phyloP scores from a whole-genome alignment of 345 rosid species.

The Syzygium aqueum region DNA sequence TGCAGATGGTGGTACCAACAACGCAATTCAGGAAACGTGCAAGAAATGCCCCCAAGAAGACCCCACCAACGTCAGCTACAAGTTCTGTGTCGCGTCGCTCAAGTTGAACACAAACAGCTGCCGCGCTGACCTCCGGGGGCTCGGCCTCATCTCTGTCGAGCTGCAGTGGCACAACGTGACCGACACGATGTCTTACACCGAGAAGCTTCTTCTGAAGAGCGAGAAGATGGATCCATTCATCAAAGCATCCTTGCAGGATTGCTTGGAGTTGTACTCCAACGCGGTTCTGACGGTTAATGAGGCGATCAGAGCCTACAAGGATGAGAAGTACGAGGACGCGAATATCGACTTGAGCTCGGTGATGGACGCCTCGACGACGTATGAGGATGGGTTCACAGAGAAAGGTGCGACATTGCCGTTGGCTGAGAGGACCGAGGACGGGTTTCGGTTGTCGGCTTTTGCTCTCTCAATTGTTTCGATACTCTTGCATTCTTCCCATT shows the following conservation, averaged over 20 bases:
- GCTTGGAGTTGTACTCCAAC: conserved; percentile 45
- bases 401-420: conserved; percentile 29
- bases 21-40: conserved; percentile 21
- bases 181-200: conserved; percentile 12
- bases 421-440: conserved; percentile 22
- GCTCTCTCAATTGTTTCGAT: conserved; percentile 32
- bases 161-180: conserved; percentile 27
- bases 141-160: conserved; percentile 39
- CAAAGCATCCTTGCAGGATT: conserved; percentile 27
- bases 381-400: conserved; percentile 57
- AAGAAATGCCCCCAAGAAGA: conserved; percentile 28
- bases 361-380: conserved; percentile 38
- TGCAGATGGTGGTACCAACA: not conserved
- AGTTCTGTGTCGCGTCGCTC: conserved; percentile 40
- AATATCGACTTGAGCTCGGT: conserved; percentile 32
- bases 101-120: conserved; percentile 25
- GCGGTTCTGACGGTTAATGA: conserved; percentile 21
- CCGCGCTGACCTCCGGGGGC: conserved; percentile 16
- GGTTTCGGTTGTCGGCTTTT: conserved; percentile 33
- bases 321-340: conserved; percentile 15
- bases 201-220: conserved; percentile 16
- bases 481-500: not conserved
- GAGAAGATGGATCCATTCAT: conserved; percentile 17
- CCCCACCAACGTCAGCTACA: conserved; percentile 34
- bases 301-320: conserved; percentile 20